phyloP scores from a whole-genome alignment of 1,139 yeast genomes.

The Suhomyces bolitotheri region DNA sequence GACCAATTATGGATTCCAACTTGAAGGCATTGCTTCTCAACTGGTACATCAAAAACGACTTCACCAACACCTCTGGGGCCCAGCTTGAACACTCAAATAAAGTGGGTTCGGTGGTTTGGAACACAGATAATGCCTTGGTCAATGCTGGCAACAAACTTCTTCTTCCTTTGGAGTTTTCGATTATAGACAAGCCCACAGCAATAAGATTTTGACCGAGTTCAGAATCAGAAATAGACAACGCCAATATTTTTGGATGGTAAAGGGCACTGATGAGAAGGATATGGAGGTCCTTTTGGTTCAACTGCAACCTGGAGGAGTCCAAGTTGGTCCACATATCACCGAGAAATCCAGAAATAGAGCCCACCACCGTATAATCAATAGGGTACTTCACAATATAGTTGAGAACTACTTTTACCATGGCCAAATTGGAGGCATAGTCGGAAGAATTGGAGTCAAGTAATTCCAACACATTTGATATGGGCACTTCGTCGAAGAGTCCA shows the following conservation, averaged over 20 bases:
- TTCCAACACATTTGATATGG: constrained; percentile 13
- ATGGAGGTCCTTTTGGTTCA: constrained; percentile 68
- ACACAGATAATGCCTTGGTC: constrained; percentile 42
- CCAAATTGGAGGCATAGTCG: constrained; percentile 26
- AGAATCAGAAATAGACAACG: constrained; percentile 22
- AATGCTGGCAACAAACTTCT: constrained; percentile 68
- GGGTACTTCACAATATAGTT: constrained; percentile 15
- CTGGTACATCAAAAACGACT: constrained; percentile 52
- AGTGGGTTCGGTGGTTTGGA: constrained; percentile 32
- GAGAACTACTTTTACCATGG: constrained; percentile 22
- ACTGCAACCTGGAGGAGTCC: constrained; percentile 59
- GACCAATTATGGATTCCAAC: constrained; percentile 59
- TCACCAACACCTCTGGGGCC: constrained; percentile 54
- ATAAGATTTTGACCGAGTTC: constrained; percentile 28
- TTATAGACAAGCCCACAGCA: constrained; percentile 43
- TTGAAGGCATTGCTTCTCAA: constrained; percentile 56
- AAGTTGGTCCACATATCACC: constrained; percentile 58
- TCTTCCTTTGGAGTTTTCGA: constrained; percentile 59
- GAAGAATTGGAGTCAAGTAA: constrained; percentile 26
- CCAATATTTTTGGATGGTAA: constrained; percentile 26
- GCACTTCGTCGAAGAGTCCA: constrained; percentile 6
- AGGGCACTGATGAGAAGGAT: constrained; percentile 50
- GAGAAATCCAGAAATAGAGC: constrained; percentile 32
- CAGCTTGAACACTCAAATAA: constrained; percentile 48
- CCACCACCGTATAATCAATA: constrained; percentile 10